These are phyloP conservation scores for Rhizoclosmatium globosum DNA, from an alignment of 192 early-diverging fungal species.

Conservation along the genomic window DNA sequence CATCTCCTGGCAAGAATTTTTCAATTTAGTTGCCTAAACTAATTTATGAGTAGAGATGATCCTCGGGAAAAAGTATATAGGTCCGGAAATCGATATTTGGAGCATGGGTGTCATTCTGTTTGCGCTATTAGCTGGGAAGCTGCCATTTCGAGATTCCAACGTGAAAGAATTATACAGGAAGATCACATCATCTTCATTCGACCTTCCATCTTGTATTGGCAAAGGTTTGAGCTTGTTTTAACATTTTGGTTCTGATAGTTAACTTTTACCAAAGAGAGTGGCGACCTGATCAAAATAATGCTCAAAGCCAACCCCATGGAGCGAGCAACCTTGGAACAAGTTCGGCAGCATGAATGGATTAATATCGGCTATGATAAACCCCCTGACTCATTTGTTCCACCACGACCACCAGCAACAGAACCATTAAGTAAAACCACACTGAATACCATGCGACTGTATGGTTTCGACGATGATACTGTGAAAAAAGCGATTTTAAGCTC, in stretches of 20 bases:
- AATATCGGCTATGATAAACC: constrained; percentile 71
- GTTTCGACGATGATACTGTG: constrained; percentile 41
- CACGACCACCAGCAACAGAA: constrained; percentile 30
- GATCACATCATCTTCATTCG: constrained; percentile 51
- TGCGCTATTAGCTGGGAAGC: constrained; percentile 90
- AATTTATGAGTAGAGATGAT: constrained; percentile 77
- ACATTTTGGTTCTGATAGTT: neutral
- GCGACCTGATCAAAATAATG: constrained; percentile 52
- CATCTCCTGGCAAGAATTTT: constrained; percentile 54
- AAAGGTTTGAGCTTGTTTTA: constrained; percentile 57
- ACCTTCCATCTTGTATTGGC: constrained; percentile 42
- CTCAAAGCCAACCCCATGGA: constrained; percentile 48
- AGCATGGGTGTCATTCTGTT: constrained; percentile 95
- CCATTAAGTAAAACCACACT: constrained; percentile 42
- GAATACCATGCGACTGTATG: constrained; percentile 54
- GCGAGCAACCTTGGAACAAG: constrained; percentile 50
- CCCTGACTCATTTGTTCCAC: constrained; percentile 45
- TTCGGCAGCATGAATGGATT: constrained; percentile 53
- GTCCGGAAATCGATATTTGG: constrained; percentile 98
- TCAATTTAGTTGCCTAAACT: neutral
- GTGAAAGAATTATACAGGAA: constrained; percentile 65
- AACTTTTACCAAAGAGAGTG: constrained; percentile 43
- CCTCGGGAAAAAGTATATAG: constrained; percentile 74
- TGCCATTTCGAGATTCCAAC: constrained; percentile 96
- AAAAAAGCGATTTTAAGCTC: constrained; percentile 30